Evolutionary conservation across 768 basidiomycete genomes (phyloP).

Genomic region (Plicaturopsis crispa): DNA sequence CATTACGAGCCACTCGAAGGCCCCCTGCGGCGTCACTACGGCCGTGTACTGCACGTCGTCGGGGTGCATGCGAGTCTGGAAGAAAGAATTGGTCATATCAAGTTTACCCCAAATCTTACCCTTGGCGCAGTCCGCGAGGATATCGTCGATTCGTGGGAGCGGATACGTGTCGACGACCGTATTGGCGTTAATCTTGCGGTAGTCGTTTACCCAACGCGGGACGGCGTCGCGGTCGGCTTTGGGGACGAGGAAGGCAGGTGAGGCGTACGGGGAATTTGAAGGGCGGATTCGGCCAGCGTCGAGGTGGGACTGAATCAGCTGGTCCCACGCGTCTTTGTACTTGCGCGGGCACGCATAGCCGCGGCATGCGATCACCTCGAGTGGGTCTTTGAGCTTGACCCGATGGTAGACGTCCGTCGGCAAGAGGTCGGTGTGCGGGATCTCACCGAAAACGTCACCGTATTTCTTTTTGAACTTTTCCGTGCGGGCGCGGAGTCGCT

Average conservation of each 20-base stretch:
- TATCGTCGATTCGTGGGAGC: constrained; percentile 14
- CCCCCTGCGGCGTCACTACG: constrained; percentile 27
- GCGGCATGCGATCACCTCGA: constrained; percentile 12
- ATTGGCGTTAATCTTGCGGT: constrained; percentile 16
- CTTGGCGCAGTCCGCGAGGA: constrained; percentile 6
- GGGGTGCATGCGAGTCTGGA: constrained; percentile 24
- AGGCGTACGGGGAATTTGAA: constrained; percentile 8
- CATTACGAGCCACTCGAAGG: constrained; percentile 36
- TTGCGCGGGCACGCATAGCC: constrained; percentile 15
- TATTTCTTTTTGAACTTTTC: constrained; percentile 6
- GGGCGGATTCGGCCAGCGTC: constrained; percentile 1
- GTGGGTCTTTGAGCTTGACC: constrained; percentile 20
- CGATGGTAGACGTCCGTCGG: constrained; percentile 14
- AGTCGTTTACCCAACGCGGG: constrained; percentile 22
- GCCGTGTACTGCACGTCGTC: constrained; percentile 25
- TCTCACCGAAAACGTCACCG: constrained; percentile 15
- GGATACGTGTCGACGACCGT: constrained; percentile 14
- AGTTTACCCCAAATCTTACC: constrained; percentile 24
- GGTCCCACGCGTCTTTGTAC: neutral
- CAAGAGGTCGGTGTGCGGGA: constrained; percentile 15
- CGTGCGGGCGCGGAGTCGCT: neutral
- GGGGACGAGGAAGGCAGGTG: constrained; percentile 29
- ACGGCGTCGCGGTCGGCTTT: constrained; percentile 18
- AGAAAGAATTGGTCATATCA: constrained; percentile 33
- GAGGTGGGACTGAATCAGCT: neutral